A percentile compares a stretch with the other conserved stretches of the same genome.
Conservation (phyloP, 1,139 yeast genomes). For the Debaryomycetaceae sp. region DNA sequence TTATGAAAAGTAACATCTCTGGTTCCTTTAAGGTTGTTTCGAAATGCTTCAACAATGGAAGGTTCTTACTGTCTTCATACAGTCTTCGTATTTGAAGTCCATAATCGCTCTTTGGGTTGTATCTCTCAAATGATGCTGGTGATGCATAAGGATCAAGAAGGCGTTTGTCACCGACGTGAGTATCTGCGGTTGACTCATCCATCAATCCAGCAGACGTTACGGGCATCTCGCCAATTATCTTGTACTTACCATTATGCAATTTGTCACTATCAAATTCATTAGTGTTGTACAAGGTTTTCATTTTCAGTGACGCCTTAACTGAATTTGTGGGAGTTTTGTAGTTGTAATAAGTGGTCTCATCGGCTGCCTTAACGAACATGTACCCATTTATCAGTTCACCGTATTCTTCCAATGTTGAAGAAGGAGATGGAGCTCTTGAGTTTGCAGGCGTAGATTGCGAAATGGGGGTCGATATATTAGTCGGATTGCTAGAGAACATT, state of each 20-base stretch:
- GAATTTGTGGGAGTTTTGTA: conserved; percentile 16
- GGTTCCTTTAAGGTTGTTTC: conserved; percentile 7
- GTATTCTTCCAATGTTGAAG: conserved; percentile 15
- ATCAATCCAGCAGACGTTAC: conserved; percentile 36
- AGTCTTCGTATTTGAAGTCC: conserved; percentile 6
- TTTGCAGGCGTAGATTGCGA: conserved; percentile 36
- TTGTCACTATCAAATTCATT: conserved; percentile 8
- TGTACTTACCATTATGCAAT: conserved; percentile 15
- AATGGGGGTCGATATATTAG: conserved; percentile 24
- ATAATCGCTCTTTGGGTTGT: not conserved
- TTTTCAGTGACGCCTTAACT: conserved; percentile 7
- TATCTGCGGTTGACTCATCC: conserved; percentile 29
- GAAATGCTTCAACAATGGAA: conserved; percentile 20
- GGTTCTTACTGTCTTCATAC: conserved; percentile 13
- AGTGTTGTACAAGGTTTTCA: conserved; percentile 14
- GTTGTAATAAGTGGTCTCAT: conserved; percentile 9
- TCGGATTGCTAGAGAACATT: conserved; percentile 5
- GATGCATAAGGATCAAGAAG: conserved; percentile 30
- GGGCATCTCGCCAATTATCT: conserved; percentile 34
- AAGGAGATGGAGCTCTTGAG: conserved; percentile 17
- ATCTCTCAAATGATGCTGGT: conserved; percentile 2
- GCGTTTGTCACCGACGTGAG: conserved; percentile 41
- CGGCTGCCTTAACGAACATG: conserved; percentile 27
- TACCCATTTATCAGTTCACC: conserved; percentile 32
- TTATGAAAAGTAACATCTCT: conserved; percentile 20